Evolutionary conservation across 1,284 basidiomycete genomes (phyloP), one percentile per base, ranked within the genome.

Genomic region (Phaffia rhodozyma): DNA sequence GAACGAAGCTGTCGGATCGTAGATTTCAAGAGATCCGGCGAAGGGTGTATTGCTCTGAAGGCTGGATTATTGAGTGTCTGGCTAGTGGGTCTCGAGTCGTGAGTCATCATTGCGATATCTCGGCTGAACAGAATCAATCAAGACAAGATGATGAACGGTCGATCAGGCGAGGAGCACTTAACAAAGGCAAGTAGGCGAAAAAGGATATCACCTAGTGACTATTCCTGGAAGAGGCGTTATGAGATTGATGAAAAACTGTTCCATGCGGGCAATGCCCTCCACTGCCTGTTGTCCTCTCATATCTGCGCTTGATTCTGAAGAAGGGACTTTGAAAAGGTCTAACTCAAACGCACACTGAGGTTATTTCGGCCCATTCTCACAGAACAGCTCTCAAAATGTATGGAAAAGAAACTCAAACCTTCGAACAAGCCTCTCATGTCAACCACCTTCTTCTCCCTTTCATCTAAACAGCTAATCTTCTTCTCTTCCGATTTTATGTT

Each of bases 391-490:
- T 9, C 13, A n/a, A 21, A n/a, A 30, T 34, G 13, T 2, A 43
- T 11, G 13, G 13, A 11, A 11, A 16, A 16, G 13, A 16, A 16
- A 7, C 7, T 2, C 38, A 11, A 18, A 61, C 63, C 58, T 43
- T 65, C 49, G 49, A 57, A 65, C 47, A n/a, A 23, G 13, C 25
- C 38, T 5, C 52, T 16, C 29, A 60, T 20, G 38, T 59, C 54
- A 25, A 57, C 58, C 18, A 61, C 25, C n/a, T 52, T 51, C 5
- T 30, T 55, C 20, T 55, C 56, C 38, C 62, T 25, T 34, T 53
- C 23, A 1, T 32, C 62, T 3, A 30, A 18, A 38, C 49, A 38
- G 3, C 21, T 32, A 6, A 49, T 27, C 30, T 54, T 43, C 34
- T 63, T 58, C 18, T 32, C 57, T 4, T 58, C 49, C 23, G 53